Evolutionary conservation across 257 asterid species (phyloP), one percentile per base, ranked within the genome.

Genomic region (Solanum stenotomum): DNA sequence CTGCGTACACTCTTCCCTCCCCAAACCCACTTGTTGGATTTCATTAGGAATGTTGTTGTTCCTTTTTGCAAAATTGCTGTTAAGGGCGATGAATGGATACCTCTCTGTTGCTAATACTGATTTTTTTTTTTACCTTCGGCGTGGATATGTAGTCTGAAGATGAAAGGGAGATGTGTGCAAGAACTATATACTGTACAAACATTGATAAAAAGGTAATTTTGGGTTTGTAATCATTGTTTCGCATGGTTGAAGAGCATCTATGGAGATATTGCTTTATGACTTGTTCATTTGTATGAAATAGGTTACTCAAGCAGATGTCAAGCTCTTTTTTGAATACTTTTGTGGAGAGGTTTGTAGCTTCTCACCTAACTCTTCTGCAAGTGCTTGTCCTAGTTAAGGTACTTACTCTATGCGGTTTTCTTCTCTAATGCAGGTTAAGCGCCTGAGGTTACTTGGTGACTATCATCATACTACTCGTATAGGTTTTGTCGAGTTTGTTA

Each of bases 401-500:
- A 75, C 35, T 33, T 59, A 23, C 16, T 38, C 34, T 65, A 31
- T 84, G 46, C 22, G 33, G 61, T 65, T 92, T 86, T 87, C 40
- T 90, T 88, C 84, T 89, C 87, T 93, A 90, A 82, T 88, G 38
- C 95, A 97, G 99, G 99, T 97, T 89, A 87, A 89, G 88, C 98
- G 99, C 90, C 81, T 97, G 96, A 94, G 99, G 98, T 92, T 97
- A 91, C 98, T 97, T 87, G 99, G 99, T 87, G 99, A 97, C 92
- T 94, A 92, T 90, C 98, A 94, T 89, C 98, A 97, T 92, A 92
- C 98, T 22, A 97, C 98, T 72, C 98, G 98, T 82, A 97, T 97
- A 90, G 98, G 96, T 91, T 97, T 97, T 81, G 98, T 97, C 88
- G 99, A 97, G 92, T 97, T 97, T 89, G 96, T 94, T 63, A 93